These are phyloP conservation scores for Lolium perenne DNA, from an alignment of 176 grass and related monocot genomes.

Conservation along the genomic window DNA sequence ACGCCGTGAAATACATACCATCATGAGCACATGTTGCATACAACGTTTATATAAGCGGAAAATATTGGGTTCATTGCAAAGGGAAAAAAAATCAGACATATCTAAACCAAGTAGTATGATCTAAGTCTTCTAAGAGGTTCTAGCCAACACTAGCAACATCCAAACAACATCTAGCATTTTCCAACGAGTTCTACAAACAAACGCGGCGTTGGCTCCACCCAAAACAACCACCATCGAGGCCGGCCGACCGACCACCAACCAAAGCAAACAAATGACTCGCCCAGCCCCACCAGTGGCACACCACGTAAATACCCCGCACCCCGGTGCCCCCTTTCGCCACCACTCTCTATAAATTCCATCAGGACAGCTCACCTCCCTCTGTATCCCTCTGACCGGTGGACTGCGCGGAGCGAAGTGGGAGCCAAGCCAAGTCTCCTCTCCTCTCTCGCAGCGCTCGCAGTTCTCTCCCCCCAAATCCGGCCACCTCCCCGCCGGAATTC, in stretches of 20 bases:
- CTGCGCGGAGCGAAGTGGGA: conserved; percentile 19
- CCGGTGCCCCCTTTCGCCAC: not conserved
- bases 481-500: not conserved
- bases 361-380: conserved; percentile 33
- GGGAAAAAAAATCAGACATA: not conserved
- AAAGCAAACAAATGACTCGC: conserved; percentile 21
- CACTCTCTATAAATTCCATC: conserved; percentile 23
- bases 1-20: too few species aligned
- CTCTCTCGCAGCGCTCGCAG: not conserved
- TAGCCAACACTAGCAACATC: not conserved
- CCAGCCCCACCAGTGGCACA: conserved; percentile 23
- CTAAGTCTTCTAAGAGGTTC: not conserved
- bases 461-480: conserved; percentile 35
- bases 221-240: conserved; percentile 15
- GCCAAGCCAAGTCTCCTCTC: conserved; percentile 33
- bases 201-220: not conserved
- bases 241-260: conserved; percentile 17
- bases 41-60: not conserved
- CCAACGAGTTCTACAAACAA: not conserved
- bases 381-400: conserved; percentile 47
- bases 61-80: too few species aligned
- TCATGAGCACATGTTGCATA: too few species aligned
- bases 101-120: not conserved
- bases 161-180: not conserved
- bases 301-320: not conserved